phyloP scores from a whole-genome alignment of 345 rosid species.

The Excoecaria cochinchinensis region DNA sequence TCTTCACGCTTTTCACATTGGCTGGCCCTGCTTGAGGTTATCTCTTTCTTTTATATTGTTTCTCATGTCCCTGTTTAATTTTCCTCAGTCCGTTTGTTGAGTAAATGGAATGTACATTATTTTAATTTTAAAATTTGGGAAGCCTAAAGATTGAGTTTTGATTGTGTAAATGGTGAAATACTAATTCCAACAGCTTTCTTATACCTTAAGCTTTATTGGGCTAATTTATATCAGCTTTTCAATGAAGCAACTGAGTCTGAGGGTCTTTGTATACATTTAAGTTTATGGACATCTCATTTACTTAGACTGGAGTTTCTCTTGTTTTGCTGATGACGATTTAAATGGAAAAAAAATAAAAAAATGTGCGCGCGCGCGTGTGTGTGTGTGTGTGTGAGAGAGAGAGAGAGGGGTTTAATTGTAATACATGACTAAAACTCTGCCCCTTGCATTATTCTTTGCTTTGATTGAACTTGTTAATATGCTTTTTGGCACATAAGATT shows the following conservation, averaged over 20 bases:
- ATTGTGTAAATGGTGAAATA: too few species aligned
- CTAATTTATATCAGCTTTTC: too few species aligned
- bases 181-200: not conserved
- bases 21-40: constrained; percentile 97
- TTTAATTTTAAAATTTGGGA: not conserved
- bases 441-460: not conserved
- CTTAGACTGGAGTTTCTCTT: not conserved
- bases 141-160: not conserved
- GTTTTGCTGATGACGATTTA: not conserved
- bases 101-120: not conserved
- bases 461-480: not conserved
- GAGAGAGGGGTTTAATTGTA: not conserved
- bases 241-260: too few species aligned
- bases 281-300: not conserved
- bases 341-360: not conserved
- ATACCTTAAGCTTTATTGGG: too few species aligned
- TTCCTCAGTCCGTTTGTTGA: not conserved
- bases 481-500: not conserved
- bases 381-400: too few species aligned
- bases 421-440: not conserved
- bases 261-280: too few species aligned
- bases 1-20: constrained; percentile 84
- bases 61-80: not conserved
- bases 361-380: too few species aligned
- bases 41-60: not conserved